Conservation (phyloP, 2,329 filamentous ascomycete genomes). For the Hypoxylon sp. region DNA sequence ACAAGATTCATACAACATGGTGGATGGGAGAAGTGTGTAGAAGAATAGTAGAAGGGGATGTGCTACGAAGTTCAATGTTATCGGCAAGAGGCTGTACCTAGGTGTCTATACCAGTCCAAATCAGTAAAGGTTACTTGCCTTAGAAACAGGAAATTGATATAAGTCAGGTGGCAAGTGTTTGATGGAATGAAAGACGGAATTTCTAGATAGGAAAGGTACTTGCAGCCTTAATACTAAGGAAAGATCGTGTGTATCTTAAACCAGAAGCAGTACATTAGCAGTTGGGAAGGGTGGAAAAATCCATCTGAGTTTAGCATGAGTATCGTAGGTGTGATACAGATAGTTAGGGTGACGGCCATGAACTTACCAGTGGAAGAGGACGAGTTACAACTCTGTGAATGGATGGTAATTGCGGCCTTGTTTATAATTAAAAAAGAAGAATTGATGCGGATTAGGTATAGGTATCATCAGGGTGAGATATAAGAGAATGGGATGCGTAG, state of each 20-base stretch:
- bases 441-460: no score
- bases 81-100: neutral
- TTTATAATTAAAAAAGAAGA: no score
- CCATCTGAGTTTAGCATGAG: no score
- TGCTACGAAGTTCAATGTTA: neutral
- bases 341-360: no score
- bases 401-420: no score
- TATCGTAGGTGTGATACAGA: no score
- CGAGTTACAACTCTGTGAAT: no score
- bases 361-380: no score
- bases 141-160: neutral
- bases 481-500: no score
- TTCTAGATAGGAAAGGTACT: neutral
- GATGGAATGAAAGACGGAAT: neutral
- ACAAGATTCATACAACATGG: neutral
- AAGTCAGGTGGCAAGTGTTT: neutral
- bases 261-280: no score
- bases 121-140: neutral
- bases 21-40: neutral
- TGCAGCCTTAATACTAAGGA: neutral
- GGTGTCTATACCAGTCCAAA: neutral
- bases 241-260: neutral
- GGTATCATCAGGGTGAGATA: no score
- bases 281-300: no score
- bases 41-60: neutral